Base-by-base conservation (phyloP, 306 rosid genomes). In the Lathyrus oleraceus region DNA sequence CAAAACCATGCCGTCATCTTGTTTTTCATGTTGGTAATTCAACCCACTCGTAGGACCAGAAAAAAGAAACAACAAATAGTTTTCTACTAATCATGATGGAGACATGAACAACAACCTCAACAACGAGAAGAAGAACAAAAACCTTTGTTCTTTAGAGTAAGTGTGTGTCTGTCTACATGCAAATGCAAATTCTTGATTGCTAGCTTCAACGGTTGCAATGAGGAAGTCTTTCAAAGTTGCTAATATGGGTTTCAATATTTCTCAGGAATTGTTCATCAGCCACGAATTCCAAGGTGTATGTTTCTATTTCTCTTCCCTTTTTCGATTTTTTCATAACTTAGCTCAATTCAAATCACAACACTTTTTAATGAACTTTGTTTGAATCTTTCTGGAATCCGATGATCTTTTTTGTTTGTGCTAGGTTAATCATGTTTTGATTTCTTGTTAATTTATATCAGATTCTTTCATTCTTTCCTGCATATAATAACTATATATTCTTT, bases 361-460 rank as follows among this genome's bases (percentile, higher is more conserved):
- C 47, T 73, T 81, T 32, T 75, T 72, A 62, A 17, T 95, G 97
- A 77, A 80, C 75, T 60, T 71, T 57, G 69, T 78, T 81, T 95
- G 91, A 89, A 73, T 65, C 28, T 78, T 82, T 79, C 28, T 10
- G 97, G 99, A 91, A 95, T 95, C 97, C 99, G 97, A 95, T 95
- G 99, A 95, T 87, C 74, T 65, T 85, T 70, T 85, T 84, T 57
- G 20, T 57, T 56, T 85, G 64, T 85, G 80, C 61, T 85, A 82
- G 91, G 81, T 7, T 7, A 2, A 3, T 35, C 9, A 51, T 62
- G 52, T 66, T 75, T 74, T 68, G 28, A 47, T 54, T 74, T 35
- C 39, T 35, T 23, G 13, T 83, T 62, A 47, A 28, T 32, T 17
- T 6, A 52, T 20, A 9, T 17, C 16, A 44, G 30, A 93, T 90